These are phyloP conservation scores for Solanum clarkiae DNA, from an alignment of 257 asterid species.

Conservation along the genomic window DNA sequence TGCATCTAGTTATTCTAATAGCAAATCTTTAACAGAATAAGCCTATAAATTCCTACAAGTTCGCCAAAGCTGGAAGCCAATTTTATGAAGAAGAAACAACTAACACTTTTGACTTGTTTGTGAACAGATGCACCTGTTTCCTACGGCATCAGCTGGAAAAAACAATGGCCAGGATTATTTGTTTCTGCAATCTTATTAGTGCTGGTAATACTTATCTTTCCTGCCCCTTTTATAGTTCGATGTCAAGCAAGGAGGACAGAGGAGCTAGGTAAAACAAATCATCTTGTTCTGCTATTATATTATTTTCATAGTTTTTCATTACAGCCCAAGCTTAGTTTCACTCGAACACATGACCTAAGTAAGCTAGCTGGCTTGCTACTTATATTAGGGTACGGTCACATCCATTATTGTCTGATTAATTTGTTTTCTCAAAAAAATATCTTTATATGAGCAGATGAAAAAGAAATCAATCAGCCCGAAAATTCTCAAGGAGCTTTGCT, in stretches of 20 bases:
- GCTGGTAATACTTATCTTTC: background rate
- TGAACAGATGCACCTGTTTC: background rate
- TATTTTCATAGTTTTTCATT: background rate
- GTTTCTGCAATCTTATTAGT: background rate
- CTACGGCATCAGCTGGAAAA: too few species aligned
- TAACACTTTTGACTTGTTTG: background rate
- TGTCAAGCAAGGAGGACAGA: background rate
- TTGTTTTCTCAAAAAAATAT: background rate
- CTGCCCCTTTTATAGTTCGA: background rate
- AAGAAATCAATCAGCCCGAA: background rate
- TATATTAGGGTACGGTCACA: background rate
- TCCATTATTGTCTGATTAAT: background rate
- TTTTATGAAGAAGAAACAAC: background rate
- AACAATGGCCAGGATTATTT: background rate
- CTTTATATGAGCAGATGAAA: background rate
- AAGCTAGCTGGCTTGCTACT: background rate
- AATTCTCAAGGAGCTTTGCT: background rate
- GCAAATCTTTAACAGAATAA: background rate
- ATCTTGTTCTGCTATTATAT: background rate
- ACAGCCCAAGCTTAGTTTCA: background rate
- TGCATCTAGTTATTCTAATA: background rate
- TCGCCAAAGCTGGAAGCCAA: background rate
- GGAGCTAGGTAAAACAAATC: background rate
- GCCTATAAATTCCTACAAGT: background rate
- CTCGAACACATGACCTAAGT: background rate